phyloP scores from a whole-genome alignment of 768 basidiomycete species.

The Phaffia australis region DNA sequence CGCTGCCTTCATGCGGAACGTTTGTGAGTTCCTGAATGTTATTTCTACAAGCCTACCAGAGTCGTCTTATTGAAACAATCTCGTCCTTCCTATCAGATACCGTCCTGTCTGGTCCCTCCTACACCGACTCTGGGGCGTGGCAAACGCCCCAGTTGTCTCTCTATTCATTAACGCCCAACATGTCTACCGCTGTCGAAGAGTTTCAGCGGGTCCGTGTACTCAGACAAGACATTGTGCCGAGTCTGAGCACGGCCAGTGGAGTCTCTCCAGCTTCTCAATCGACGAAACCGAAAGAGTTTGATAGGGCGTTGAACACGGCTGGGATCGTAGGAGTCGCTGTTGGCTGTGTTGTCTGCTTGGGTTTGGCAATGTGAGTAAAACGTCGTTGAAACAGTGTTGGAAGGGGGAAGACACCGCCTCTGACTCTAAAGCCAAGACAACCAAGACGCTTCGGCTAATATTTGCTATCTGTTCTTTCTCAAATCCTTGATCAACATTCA shows the following conservation, averaged over 20 bases:
- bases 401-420: too few relatives aligned
- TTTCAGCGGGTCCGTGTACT: slow-evolving; percentile 16
- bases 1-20: slow-evolving; percentile 24
- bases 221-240: slow-evolving; percentile 14
- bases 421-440: too few relatives aligned
- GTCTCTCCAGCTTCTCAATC: not conserved
- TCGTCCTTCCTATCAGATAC: not conserved
- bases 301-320: not conserved
- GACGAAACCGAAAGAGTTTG: not conserved
- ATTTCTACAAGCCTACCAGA: too few relatives aligned
- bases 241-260: not conserved
- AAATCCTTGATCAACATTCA: too few relatives aligned
- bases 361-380: not conserved
- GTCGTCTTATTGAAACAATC: too few relatives aligned
- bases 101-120: slow-evolving; percentile 20
- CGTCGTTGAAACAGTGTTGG: too few relatives aligned
- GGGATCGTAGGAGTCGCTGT: slow-evolving; percentile 14
- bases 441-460: too few relatives aligned
- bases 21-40: not conserved
- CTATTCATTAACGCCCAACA: slow-evolving; percentile 14
- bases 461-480: too few relatives aligned
- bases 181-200: not conserved
- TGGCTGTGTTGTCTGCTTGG: not conserved
- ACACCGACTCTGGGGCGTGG: slow-evolving; percentile 14
- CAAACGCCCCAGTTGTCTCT: slow-evolving; percentile 15